Percentiles rank a stretch among this genome's conserved stretches.
Evolutionary conservation across 179 eudicot genomes (phyloP).

Genomic region (Corrigiola litoralis): DNA sequence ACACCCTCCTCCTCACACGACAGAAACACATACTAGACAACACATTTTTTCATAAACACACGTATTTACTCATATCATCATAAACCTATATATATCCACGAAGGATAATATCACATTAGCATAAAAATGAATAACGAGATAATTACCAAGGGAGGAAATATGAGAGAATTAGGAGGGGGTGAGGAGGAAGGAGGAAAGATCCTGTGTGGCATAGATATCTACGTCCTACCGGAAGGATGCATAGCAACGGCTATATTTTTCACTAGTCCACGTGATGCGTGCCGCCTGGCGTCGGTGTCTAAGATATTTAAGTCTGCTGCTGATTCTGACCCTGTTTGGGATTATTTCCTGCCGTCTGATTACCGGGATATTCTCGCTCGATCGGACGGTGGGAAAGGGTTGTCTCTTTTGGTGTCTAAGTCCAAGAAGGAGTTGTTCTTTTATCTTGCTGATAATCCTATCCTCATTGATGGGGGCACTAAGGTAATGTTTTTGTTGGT

Average conservation of each 20-base stretch:
- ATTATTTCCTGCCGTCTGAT: conserved; percentile 53
- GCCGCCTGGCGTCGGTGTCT: conserved; percentile 35
- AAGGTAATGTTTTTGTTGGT: conserved; percentile 27
- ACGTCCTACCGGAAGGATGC: conserved; percentile 44
- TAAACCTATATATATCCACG: too few species aligned
- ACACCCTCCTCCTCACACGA: neutral
- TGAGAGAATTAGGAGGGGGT: neutral
- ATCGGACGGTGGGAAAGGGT: conserved; percentile 20
- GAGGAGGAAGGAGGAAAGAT: neutral
- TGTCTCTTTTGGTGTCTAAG: conserved; percentile 3
- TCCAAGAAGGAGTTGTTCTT: conserved; percentile 43
- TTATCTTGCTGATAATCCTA: conserved; percentile 32
- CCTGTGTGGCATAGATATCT: conserved; percentile 8
- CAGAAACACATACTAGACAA: neutral
- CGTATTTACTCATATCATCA: too few species aligned
- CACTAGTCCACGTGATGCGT: conserved; percentile 48
- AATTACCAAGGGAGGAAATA: too few species aligned
- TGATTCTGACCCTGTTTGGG: conserved; percentile 56
- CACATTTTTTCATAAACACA: neutral
- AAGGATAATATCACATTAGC: too few species aligned
- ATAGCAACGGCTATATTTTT: conserved; percentile 36
- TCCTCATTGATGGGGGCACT: conserved; percentile 44
- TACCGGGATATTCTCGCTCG: conserved; percentile 23
- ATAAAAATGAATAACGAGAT: too few species aligned
- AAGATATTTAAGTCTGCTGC: conserved; percentile 44